Evolutionary conservation across 164 flowering plant species (phyloP), one percentile per base, ranked within the genome.

Genomic region (Litsea cubeba): DNA sequence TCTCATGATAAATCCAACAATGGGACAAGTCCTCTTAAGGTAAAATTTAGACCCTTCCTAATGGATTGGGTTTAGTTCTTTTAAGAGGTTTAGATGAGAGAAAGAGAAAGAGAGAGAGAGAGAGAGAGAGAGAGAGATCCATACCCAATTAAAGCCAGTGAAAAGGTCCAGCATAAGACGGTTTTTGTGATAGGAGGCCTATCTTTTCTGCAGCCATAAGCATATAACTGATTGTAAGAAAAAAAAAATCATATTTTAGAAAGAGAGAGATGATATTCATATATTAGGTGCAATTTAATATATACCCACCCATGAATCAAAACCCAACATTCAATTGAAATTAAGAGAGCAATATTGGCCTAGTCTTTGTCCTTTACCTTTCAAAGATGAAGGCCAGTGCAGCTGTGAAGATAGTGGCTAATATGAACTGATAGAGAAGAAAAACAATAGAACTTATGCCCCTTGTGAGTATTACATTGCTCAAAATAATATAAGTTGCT

Each of bases 381-480:
- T 71, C 72, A 71, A 71, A 14, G 40, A 71, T 32, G 26, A 71
- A 50, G 11, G 72, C 63, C 35, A 57, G 24, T 25, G 46, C 63
- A 12, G 62, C 30, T 20, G 54, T 51, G 35, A 71, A 14, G 25
- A 71, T n/a, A 7, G 46, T 71, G n/a, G 72, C 72, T 24, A 71
- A 25, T 7, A 71, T 54, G 64, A 32, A 51, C 26, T 71, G 72
- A n/a, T 71, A 71, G 35, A 71, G n/a, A 24, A 71, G 63, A 50
- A 71, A 50, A 25, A 71, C 72, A 6, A 62, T 51, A 51, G 72
- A 71, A 20, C 72, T 71, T 24, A 15, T 71, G 25, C 72, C 72
- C 54, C 22, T 50, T 4, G 54, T 15, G 62, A 71, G 64, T 51
- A 71, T 57, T 12, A 28, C 46, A 15, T 71, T 71, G 72, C 60